Percentiles rank a stretch among this genome's conserved stretches.
Conservation (phyloP, 768 basidiomycete genomes). For the Steccherinum ochraceum region DNA sequence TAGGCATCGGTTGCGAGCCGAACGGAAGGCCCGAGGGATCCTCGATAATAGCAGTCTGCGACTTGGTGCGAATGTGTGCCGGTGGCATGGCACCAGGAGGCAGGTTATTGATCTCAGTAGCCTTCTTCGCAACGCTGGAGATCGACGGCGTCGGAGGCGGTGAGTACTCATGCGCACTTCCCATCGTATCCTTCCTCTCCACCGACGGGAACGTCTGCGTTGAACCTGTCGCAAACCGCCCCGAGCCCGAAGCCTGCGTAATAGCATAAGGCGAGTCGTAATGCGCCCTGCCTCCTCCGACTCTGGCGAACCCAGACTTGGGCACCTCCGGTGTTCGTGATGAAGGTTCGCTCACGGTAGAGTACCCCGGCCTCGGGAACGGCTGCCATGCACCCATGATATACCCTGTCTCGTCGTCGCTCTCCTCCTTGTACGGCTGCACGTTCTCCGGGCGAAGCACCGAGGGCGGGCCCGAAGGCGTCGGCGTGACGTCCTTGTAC, state of each 20-base stretch:
- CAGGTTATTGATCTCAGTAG: conserved; percentile 2
- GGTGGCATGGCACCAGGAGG: conserved; percentile 66
- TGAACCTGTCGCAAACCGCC: conserved; percentile 32
- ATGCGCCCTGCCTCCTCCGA: conserved; percentile 84
- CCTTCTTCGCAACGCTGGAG: conserved; percentile 34
- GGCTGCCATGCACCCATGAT: conserved; percentile 97
- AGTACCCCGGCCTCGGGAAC: conserved; percentile 50
- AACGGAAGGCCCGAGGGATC: conserved; percentile 11
- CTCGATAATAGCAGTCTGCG: conserved; percentile 83
- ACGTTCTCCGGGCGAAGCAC: conserved; percentile 77
- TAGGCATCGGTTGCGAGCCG: background rate
- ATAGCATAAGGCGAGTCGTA: conserved; percentile 84
- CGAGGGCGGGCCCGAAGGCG: conserved; percentile 55
- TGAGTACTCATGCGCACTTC: conserved; percentile 33
- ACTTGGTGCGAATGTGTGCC: conserved; percentile 65
- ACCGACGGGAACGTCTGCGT: conserved; percentile 64
- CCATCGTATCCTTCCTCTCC: conserved; percentile 27
- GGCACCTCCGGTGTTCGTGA: conserved; percentile 16
- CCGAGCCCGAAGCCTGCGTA: conserved; percentile 22
- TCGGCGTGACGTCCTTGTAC: conserved; percentile 24
- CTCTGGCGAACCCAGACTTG: conserved; percentile 71
- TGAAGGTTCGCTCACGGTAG: conserved; percentile 35
- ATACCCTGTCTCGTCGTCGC: conserved; percentile 71
- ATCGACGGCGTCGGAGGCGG: conserved; percentile 47
- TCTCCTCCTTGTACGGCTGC: conserved; percentile 71